phyloP scores from a whole-genome alignment of 306 rosid genomes.

The Senna siamea region DNA sequence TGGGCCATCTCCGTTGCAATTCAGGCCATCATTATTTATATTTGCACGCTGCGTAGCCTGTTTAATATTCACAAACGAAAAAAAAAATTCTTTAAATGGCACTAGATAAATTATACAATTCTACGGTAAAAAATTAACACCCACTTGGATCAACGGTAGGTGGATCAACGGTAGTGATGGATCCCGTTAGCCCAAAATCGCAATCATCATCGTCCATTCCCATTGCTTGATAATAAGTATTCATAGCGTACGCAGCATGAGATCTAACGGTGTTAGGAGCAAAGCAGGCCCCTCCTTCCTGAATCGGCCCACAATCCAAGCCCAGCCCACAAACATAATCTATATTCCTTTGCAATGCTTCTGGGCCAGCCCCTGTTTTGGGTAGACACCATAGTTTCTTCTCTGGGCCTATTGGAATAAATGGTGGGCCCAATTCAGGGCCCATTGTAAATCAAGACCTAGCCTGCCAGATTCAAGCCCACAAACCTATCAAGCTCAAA shows the following conservation, averaged over 20 bases:
- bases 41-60: conserved; percentile 54
- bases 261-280: conserved; percentile 45
- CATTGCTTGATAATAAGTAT: conserved; percentile 42
- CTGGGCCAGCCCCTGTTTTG: background rate
- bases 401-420: background rate
- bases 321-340: conserved; percentile 55
- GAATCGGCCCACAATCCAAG: conserved; percentile 52
- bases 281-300: conserved; percentile 48
- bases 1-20: background rate
- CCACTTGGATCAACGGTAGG: conserved; percentile 46
- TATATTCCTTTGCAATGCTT: background rate
- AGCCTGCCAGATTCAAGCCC: conserved; percentile 54
- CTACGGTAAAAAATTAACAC: background rate
- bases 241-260: conserved; percentile 52
- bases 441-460: conserved; percentile 31
- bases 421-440: background rate
- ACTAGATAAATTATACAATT: no score
- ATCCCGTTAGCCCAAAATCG: conserved; percentile 48
- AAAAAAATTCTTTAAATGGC: no score
- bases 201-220: conserved; percentile 38
- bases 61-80: background rate
- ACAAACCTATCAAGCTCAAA: conserved; percentile 49
- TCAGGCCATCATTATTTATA: conserved; percentile 33
- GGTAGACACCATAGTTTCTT: conserved; percentile 9
- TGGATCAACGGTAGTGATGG: conserved; percentile 36